phyloP scores from a whole-genome alignment of 148 eudicot genomes.

The Heliamphora exappendiculata region DNA sequence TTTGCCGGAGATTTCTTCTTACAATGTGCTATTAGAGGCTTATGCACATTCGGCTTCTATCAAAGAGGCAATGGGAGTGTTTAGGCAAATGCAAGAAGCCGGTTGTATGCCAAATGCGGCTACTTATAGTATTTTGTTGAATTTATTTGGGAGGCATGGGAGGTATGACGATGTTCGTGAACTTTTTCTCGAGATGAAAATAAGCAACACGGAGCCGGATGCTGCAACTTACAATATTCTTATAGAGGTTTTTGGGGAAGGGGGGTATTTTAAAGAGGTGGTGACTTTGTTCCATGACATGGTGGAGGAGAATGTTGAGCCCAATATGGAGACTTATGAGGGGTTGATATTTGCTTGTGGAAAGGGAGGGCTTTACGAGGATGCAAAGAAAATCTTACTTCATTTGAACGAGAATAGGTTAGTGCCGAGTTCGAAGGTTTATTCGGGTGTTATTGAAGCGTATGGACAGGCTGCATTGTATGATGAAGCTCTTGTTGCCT shows the following conservation, averaged over 20 bases:
- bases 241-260: slow-evolving; percentile 84
- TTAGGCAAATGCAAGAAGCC: slow-evolving; percentile 89
- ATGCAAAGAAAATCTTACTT: slow-evolving; percentile 60
- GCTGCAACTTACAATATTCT: slow-evolving; percentile 84
- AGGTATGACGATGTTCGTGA: slow-evolving; percentile 91
- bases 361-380: slow-evolving; percentile 84
- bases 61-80: slow-evolving; percentile 80
- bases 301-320: slow-evolving; percentile 86
- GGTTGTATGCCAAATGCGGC: slow-evolving; percentile 75
- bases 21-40: slow-evolving; percentile 86
- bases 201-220: slow-evolving; percentile 87
- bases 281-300: slow-evolving; percentile 91
- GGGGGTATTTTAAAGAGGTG: slow-evolving; percentile 96
- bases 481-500: slow-evolving; percentile 89
- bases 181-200: slow-evolving; percentile 96
- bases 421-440: slow-evolving; percentile 81
- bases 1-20: slow-evolving; percentile 72
- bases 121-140: slow-evolving; percentile 78
- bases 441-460: slow-evolving; percentile 84
- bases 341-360: slow-evolving; percentile 88
- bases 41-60: slow-evolving; percentile 66
- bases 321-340: slow-evolving; percentile 95
- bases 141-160: slow-evolving; percentile 74
- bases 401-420: slow-evolving; percentile 64
- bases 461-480: slow-evolving; percentile 87